A percentile compares a stretch with the other conserved stretches of the same genome.
Conservation (phyloP, 2,329 filamentous ascomycete species). For the Corynespora cassiicola region DNA sequence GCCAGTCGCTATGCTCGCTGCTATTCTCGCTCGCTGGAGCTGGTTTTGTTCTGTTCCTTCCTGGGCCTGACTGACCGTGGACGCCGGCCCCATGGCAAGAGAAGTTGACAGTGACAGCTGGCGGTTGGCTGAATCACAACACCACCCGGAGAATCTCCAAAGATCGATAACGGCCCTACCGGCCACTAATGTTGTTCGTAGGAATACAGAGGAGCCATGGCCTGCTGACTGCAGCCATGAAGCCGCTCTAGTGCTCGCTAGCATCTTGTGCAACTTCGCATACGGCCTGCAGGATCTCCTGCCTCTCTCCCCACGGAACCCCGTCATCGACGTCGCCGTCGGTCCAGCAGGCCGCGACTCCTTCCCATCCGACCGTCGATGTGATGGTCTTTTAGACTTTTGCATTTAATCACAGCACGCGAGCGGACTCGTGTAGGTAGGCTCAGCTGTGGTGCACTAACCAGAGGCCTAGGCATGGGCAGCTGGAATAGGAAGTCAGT, state of each 20-base stretch:
- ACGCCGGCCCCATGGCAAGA: not conserved
- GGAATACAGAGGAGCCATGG: not conserved
- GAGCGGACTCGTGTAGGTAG: too few relatives aligned
- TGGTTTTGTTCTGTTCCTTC: not conserved
- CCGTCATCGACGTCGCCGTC: constrained; percentile 1
- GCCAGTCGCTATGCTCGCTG: not conserved
- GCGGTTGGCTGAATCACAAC: constrained; percentile 10
- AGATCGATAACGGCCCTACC: constrained; percentile 5
- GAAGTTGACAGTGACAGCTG: not conserved
- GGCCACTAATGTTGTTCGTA: constrained; percentile 1
- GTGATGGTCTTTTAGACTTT: not conserved
- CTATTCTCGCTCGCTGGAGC: constrained; percentile 1
- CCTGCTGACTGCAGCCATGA: constrained; percentile 15
- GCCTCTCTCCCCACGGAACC: constrained; percentile 7
- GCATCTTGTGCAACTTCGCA: constrained; percentile 16
- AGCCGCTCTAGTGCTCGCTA: constrained; percentile 2
- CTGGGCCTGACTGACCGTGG: too few relatives aligned
- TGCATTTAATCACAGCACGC: constrained; percentile 8
- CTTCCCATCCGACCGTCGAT: constrained; percentile 3
- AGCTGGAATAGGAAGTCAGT: constrained; percentile 19
- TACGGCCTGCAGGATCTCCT: constrained; percentile 8
- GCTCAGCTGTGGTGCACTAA: constrained; percentile 8
- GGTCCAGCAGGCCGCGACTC: not conserved
- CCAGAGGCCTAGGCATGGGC: constrained; percentile 1
- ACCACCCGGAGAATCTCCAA: constrained; percentile 6